These are phyloP conservation scores for Saccharomycopsis synnaedendra DNA, from an alignment of 805 yeast genomes.

Conservation along the genomic window DNA sequence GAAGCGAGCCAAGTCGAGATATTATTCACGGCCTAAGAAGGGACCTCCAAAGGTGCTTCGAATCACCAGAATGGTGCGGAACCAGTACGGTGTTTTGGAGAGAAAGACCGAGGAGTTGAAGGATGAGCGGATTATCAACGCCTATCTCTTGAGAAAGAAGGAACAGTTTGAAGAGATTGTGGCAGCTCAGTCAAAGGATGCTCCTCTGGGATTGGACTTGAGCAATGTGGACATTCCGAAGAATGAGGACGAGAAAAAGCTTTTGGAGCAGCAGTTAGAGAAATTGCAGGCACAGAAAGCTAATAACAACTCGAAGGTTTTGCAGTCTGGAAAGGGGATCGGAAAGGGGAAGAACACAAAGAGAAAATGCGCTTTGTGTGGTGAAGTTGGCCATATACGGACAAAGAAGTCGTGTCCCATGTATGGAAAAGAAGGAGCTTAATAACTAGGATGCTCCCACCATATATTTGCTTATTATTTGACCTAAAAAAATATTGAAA, in stretches of 20 bases:
- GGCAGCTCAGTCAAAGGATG: constrained; percentile 17
- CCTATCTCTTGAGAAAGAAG: constrained; percentile 38
- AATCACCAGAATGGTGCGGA: constrained; percentile 72
- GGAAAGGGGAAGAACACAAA: constrained; percentile 65
- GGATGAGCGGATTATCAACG: constrained; percentile 80
- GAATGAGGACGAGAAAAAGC: constrained; percentile 72
- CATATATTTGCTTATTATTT: not conserved
- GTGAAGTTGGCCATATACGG: constrained; percentile 88
- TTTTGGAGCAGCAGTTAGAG: constrained; percentile 74
- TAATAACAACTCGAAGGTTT: constrained; percentile 3
- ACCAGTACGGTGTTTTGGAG: constrained; percentile 77
- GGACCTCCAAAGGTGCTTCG: constrained; percentile 33
- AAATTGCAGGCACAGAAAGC: constrained; percentile 53
- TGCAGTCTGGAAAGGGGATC: constrained; percentile 43
- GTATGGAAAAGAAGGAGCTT: constrained; percentile 37
- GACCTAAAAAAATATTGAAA: too few species aligned
- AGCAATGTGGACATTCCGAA: constrained; percentile 61
- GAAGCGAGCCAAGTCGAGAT: constrained; percentile 18
- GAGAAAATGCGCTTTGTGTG: constrained; percentile 89
- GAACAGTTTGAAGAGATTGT: constrained; percentile 34
- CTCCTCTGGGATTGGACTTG: constrained; percentile 19
- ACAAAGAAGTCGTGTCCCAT: constrained; percentile 84
- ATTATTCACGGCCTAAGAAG: constrained; percentile 17
- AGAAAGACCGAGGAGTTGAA: constrained; percentile 66
- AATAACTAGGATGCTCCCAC: constrained; percentile 6